Conservation (phyloP, 2,329 filamentous ascomycete genomes). For the Cordyceps cateniannulata region DNA sequence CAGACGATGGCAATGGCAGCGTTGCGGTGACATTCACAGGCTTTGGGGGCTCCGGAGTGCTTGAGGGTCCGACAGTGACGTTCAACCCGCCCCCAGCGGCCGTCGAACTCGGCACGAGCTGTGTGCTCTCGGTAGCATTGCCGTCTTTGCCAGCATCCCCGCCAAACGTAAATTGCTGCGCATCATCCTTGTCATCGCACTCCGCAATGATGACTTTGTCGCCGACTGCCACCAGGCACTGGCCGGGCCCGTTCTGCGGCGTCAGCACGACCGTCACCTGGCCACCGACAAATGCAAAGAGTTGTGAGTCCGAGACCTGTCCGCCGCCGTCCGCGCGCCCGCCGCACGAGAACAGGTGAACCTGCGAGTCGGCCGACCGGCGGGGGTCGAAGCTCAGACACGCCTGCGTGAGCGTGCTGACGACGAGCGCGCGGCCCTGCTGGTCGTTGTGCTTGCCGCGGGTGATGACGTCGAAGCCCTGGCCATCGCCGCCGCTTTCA, state of each 20-base stretch:
- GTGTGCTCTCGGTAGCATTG: not conserved
- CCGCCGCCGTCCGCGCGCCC: conserved; percentile 50
- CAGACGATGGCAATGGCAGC: not conserved
- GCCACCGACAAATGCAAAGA: conserved; percentile 40
- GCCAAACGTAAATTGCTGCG: conserved; percentile 36
- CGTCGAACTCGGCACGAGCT: not conserved
- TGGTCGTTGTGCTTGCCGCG: conserved; percentile 45
- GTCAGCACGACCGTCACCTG: conserved; percentile 36
- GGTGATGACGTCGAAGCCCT: conserved; percentile 43
- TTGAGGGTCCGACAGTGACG: not conserved
- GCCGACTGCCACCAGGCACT: conserved; percentile 40
- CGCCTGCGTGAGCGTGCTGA: conserved; percentile 51
- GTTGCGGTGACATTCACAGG: not conserved
- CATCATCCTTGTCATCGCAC: conserved; percentile 33
- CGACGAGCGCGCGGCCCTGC: conserved; percentile 41
- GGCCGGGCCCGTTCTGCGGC: conserved; percentile 34
- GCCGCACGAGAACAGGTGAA: conserved; percentile 52
- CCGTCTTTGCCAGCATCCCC: conserved; percentile 8
- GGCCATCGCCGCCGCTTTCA: conserved; percentile 29
- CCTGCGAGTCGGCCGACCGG: conserved; percentile 43
- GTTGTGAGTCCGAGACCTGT: conserved; percentile 43
- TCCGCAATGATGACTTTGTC: conserved; percentile 35
- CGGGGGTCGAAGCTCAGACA: conserved; percentile 53
- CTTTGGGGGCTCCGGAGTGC: not conserved
- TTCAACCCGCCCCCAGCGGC: no score